phyloP scores from a whole-genome alignment of 441 rosid species.

The Bruguiera hainesii region DNA sequence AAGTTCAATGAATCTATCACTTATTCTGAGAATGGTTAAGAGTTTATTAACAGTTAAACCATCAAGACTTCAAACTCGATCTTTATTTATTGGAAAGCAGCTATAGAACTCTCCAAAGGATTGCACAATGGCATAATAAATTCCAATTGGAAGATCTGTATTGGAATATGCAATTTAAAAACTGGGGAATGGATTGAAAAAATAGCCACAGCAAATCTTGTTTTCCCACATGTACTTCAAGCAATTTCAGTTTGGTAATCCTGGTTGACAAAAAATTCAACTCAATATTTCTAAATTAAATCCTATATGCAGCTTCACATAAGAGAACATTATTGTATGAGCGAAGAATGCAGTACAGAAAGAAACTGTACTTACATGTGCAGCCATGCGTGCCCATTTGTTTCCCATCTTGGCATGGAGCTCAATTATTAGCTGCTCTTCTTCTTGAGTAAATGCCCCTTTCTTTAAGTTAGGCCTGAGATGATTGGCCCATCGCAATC shows the following conservation, averaged over 20 bases:
- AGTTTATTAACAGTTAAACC: no score
- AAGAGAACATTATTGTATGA: neutral
- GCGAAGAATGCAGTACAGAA: neutral
- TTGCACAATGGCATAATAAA: no score
- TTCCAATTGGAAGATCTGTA: no score
- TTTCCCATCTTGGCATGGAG: constrained; percentile 97
- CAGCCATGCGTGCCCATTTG: constrained; percentile 99
- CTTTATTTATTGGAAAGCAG: no score
- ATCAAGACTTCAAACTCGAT: no score
- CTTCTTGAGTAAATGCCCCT: constrained; percentile 91
- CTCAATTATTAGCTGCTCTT: constrained; percentile 80
- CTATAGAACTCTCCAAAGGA: no score
- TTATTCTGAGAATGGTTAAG: no score
- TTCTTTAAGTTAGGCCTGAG: constrained; percentile 96
- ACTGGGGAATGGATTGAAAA: no score
- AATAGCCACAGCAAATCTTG: no score
- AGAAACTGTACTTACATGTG: constrained; percentile 59
- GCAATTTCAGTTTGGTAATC: neutral
- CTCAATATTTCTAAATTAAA: neutral
- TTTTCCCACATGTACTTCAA: neutral
- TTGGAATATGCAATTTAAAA: no score
- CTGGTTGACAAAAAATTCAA: no score
- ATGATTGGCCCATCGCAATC: constrained; percentile 98
- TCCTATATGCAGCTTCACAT: neutral
- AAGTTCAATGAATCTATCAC: no score